Evolutionary conservation across 495 filamentous ascomycete species (phyloP).

Genomic region (Penicillium mononematosum): DNA sequence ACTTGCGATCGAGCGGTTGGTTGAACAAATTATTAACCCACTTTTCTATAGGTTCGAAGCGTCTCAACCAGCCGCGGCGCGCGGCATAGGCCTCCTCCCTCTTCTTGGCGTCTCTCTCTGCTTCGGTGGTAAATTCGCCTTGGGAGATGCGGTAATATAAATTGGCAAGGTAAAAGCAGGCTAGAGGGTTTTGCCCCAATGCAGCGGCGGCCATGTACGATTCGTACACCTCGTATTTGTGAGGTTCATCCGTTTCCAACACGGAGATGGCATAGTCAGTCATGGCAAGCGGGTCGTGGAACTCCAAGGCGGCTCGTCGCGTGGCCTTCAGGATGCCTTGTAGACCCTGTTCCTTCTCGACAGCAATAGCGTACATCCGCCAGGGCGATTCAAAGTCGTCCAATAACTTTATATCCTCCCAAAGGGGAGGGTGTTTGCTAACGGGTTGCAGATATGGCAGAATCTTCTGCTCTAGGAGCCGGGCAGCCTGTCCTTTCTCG

Average conservation of each 20-base stretch:
- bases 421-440: neutral
- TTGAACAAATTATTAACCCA: slow-evolving; percentile 10
- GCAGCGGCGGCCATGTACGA: slow-evolving; percentile 39
- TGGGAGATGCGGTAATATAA: slow-evolving; percentile 38
- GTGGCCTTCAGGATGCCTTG: slow-evolving; percentile 16
- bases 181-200: slow-evolving; percentile 21
- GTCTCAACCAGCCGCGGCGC: neutral
- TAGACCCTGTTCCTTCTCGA: slow-evolving; percentile 8
- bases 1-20: slow-evolving; percentile 9
- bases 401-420: slow-evolving; percentile 17
- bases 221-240: slow-evolving; percentile 34
- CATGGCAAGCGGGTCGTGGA: slow-evolving; percentile 33
- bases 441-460: slow-evolving; percentile 23
- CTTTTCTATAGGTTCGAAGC: neutral
- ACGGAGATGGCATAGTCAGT: slow-evolving; percentile 26
- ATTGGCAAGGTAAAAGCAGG: slow-evolving; percentile 38
- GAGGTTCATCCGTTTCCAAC: slow-evolving; percentile 17
- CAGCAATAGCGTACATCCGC: slow-evolving; percentile 28
- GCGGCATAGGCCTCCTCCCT: neutral
- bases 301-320: slow-evolving; percentile 31
- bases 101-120: slow-evolving; percentile 8
- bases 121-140: slow-evolving; percentile 28
- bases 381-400: slow-evolving; percentile 24
- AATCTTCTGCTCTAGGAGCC: slow-evolving; percentile 28
- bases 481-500: slow-evolving; percentile 21